Conservation (phyloP, 108 stramenopile species). For the Phaeodactylum tricornutum region DNA sequence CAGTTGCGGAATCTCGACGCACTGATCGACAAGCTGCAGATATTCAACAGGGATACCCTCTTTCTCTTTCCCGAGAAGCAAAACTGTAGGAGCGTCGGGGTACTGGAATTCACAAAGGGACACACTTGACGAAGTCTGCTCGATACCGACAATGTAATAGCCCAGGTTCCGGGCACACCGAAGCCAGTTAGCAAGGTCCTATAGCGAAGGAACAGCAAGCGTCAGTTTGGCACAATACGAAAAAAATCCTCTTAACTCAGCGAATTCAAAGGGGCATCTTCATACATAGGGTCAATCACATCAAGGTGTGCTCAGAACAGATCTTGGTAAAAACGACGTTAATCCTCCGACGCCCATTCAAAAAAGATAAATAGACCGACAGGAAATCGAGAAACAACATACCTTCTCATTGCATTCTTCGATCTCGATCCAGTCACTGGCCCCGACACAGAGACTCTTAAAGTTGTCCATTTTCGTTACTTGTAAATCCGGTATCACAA, state of each 20-base stretch:
- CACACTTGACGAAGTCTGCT: slow-evolving; percentile 77
- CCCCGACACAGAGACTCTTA: slow-evolving; percentile 73
- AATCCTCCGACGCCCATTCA: too few relatives aligned
- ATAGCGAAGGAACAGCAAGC: background rate
- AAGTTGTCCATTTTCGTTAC: slow-evolving; percentile 81
- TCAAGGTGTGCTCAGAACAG: slow-evolving; percentile 60
- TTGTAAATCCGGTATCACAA: slow-evolving; percentile 64
- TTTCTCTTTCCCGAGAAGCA: slow-evolving; percentile 91
- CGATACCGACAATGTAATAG: slow-evolving; percentile 81
- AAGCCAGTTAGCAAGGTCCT: slow-evolving; percentile 58
- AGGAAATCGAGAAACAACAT: too few relatives aligned
- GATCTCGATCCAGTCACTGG: slow-evolving; percentile 84
- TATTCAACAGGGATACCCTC: slow-evolving; percentile 88
- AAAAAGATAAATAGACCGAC: too few relatives aligned
- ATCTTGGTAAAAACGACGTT: slow-evolving; percentile 71
- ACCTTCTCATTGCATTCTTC: slow-evolving; percentile 79
- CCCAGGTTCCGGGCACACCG: slow-evolving; percentile 47
- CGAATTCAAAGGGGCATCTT: slow-evolving; percentile 7
- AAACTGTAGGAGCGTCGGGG: slow-evolving; percentile 48
- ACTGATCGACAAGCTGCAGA: slow-evolving; percentile 82
- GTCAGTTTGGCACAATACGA: too few relatives aligned
- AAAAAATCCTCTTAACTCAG: slow-evolving; percentile 9
- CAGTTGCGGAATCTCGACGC: slow-evolving; percentile 94
- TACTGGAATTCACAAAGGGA: slow-evolving; percentile 49
- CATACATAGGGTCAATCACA: slow-evolving; percentile 27